Evolutionary conservation across 164 flowering plant species (phyloP).

Genomic region (Amborella trichopoda): DNA sequence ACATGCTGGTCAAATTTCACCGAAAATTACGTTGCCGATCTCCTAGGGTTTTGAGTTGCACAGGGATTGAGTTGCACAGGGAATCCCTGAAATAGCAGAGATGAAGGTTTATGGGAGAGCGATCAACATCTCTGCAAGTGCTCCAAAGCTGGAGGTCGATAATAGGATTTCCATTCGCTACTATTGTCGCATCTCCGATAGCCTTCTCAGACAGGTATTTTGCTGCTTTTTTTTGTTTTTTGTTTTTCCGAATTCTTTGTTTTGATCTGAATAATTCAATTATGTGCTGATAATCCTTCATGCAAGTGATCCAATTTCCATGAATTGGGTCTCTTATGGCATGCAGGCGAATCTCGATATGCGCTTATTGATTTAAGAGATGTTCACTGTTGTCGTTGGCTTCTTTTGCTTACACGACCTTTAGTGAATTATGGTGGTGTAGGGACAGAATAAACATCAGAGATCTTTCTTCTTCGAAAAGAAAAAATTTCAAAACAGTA

Average conservation of each 20-base stretch:
- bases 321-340: not conserved
- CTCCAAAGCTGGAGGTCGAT: slow-evolving; percentile 67
- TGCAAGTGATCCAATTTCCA: not conserved
- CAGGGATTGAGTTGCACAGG: no score
- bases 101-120: slow-evolving; percentile 24
- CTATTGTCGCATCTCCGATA: slow-evolving; percentile 81
- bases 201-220: slow-evolving; percentile 80
- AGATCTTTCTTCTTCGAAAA: no score
- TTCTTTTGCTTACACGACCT: not conserved
- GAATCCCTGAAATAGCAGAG: no score
- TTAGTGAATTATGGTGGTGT: not conserved
- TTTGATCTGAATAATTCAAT: not conserved
- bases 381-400: not conserved
- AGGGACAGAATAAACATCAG: not conserved
- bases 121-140: slow-evolving; percentile 38
- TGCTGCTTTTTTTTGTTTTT: not conserved
- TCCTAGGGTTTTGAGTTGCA: no score
- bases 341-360: not conserved
- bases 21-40: no score
- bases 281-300: not conserved
- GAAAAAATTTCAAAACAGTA: no score
- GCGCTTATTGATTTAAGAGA: not conserved
- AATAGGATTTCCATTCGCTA: slow-evolving; percentile 64
- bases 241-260: not conserved
- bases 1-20: no score